phyloP scores from a whole-genome alignment of 768 basidiomycete genomes.

The Tubosaeta sp. region DNA sequence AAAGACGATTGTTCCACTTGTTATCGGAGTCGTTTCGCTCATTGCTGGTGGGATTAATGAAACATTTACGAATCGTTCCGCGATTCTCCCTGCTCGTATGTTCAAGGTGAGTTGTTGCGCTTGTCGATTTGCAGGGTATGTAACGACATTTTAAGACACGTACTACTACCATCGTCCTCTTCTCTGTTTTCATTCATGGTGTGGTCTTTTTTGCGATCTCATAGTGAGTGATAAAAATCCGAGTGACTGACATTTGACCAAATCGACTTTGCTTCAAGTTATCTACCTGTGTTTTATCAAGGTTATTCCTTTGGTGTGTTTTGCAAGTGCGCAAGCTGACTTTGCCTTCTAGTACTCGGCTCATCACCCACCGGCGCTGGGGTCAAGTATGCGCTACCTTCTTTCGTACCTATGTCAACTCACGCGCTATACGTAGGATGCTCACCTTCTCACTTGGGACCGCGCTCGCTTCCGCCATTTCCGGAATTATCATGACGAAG shows the following conservation, averaged over 20 bases:
- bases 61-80: conserved; percentile 54
- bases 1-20: conserved; percentile 60
- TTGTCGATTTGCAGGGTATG: background rate
- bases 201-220: conserved; percentile 52
- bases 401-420: background rate
- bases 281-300: conserved; percentile 77
- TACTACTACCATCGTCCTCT: conserved; percentile 59
- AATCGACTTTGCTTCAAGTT: conserved; percentile 26
- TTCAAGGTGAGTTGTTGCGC: conserved; percentile 48
- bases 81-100: conserved; percentile 70
- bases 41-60: conserved; percentile 56
- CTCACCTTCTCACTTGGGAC: conserved; percentile 65
- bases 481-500: conserved; percentile 55
- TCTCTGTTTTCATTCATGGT: conserved; percentile 60
- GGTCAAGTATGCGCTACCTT: conserved; percentile 44
- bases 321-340: conserved; percentile 4
- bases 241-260: background rate
- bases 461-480: conserved; percentile 48
- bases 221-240: conserved; percentile 18
- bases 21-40: conserved; percentile 52
- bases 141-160: conserved; percentile 47
- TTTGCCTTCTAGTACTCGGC: conserved; percentile 45
- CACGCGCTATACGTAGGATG: conserved; percentile 46
- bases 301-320: conserved; percentile 5
- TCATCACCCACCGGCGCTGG: conserved; percentile 69